These are phyloP conservation scores for Aspergillus fructus DNA, from an alignment of 2,329 filamentous ascomycete species.

Conservation along the genomic window DNA sequence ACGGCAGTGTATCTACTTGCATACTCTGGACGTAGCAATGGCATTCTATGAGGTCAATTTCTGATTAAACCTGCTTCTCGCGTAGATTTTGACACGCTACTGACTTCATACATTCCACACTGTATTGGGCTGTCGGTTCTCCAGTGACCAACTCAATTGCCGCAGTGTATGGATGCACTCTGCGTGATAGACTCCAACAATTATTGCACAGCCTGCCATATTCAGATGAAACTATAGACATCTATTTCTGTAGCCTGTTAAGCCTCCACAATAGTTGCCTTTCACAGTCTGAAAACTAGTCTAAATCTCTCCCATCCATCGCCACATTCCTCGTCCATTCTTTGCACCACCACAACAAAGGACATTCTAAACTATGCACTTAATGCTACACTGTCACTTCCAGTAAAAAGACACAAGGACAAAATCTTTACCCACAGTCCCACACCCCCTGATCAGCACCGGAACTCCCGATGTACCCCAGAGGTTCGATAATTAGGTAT, in stretches of 20 bases:
- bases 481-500: neutral
- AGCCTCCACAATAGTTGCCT: neutral
- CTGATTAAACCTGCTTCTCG: neutral
- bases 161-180: neutral
- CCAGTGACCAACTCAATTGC: neutral
- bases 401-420: too few species aligned
- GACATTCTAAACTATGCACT: neutral
- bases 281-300: neutral
- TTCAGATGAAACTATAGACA: neutral
- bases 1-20: neutral
- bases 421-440: neutral
- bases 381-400: too few species aligned
- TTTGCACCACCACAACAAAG: neutral
- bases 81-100: neutral
- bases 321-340: constrained; percentile 6
- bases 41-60: neutral
- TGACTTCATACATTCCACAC: neutral
- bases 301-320: neutral
- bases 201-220: neutral
- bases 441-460: too few species aligned
- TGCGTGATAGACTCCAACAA: neutral
- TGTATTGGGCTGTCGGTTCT: neutral
- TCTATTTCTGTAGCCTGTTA: neutral
- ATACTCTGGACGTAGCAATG: neutral
- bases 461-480: neutral